Base-by-base conservation (phyloP, 805 yeast species). In the Candida coquimbonensis region DNA sequence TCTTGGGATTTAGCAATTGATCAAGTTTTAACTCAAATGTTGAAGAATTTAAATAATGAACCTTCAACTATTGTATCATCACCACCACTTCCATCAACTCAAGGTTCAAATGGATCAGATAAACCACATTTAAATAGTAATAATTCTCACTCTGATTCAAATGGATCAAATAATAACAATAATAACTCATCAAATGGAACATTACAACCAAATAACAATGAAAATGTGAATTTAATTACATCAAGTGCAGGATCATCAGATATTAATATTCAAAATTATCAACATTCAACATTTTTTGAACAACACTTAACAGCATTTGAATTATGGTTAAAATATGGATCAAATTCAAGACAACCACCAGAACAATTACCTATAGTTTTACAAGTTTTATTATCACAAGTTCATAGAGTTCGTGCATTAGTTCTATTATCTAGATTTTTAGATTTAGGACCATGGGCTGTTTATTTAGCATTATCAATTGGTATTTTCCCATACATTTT, bases 381-480 rank as follows among this genome's bases (percentile, higher is more conserved):
- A 14, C 99, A 93, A 62, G 97, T 93, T 9, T 70, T 93, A 32
- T 67, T 93, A 33, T 90, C 97, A 0, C 99, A 95, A 61, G 95
- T 89, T 0, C 98, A 93, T 65, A 76, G 99, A 49, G 74, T 91
- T 14, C 68, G 98, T 27, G 98, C 99, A 0, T 69, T 93, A 43
- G 86, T 87, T 34, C 62, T 93, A 46, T 70, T 93, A 12, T 83
- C 96, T 5, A 78, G 87, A 54, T 93, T 91, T 60, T 70, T 93
- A 38, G 99, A 93, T 63, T 67, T 93, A 34, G 99, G 99, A 0
- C 96, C 99, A 0, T 88, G 96, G 95, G 98, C 99, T 0, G 98
- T 93, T 0, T 87, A 89, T 56, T 68, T 90, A 29, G 95, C 97
- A 0, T 68, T 93, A 31, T 87, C 96, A 8, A 90, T 93, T 52